phyloP scores from a whole-genome alignment of 2,329 filamentous ascomycete genomes.

The Lachnellula hyalina region DNA sequence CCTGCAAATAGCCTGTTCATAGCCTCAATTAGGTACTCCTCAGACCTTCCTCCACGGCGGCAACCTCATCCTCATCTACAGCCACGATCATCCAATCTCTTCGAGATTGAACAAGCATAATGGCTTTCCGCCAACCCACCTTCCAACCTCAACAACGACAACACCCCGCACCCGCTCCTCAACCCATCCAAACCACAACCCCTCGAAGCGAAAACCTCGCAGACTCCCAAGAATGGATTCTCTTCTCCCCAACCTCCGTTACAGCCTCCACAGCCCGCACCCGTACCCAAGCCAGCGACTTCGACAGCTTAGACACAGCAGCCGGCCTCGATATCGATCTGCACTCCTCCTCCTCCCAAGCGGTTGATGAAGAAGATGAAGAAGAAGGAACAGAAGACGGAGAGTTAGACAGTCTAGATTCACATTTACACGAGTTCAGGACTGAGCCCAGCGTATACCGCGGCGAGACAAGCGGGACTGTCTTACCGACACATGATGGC shows the following conservation, averaged over 20 bases:
- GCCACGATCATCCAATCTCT: background rate
- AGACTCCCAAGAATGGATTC: constrained; percentile 89
- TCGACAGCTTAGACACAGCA: constrained; percentile 70
- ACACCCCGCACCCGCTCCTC: constrained; percentile 32
- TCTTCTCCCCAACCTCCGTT: constrained; percentile 75
- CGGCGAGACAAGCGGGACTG: constrained; percentile 39
- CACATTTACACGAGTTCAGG: constrained; percentile 83
- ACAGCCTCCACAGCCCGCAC: constrained; percentile 61
- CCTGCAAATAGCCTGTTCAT: background rate
- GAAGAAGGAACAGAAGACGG: constrained; percentile 57
- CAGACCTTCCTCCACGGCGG: background rate
- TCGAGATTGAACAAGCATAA: constrained; percentile 26
- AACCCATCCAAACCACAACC: constrained; percentile 29
- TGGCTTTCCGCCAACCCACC: constrained; percentile 58
- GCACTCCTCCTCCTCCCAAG: constrained; percentile 49
- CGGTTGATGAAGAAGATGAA: constrained; percentile 46
- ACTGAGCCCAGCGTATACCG: constrained; percentile 42
- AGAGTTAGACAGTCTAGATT: constrained; percentile 89
- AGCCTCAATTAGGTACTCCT: too few species aligned
- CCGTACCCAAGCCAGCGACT: constrained; percentile 67
- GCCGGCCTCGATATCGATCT: constrained; percentile 49
- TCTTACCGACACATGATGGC: constrained; percentile 90
- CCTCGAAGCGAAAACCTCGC: constrained; percentile 40
- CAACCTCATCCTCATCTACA: background rate
- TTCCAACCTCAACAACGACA: constrained; percentile 47